These are phyloP conservation scores for Chlamydomonas schloesseri DNA, from an alignment of 139 green algal genomes.

Conservation along the genomic window DNA sequence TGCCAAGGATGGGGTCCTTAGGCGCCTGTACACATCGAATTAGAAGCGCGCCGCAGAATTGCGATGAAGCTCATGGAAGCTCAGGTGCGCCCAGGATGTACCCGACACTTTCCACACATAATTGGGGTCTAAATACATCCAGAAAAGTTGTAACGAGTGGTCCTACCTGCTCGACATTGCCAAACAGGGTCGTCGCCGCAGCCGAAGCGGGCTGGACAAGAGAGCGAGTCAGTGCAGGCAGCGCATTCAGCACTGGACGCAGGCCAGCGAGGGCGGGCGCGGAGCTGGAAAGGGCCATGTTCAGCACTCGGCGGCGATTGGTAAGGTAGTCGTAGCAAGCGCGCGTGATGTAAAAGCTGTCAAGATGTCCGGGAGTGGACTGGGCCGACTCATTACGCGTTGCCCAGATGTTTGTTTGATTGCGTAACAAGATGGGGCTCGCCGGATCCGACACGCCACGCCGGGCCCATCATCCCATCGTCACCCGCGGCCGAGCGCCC, in stretches of 20 bases:
- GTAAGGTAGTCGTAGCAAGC: no score
- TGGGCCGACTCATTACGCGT: no score
- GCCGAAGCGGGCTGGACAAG: not conserved
- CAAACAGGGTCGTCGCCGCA: not conserved
- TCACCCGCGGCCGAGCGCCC: no score
- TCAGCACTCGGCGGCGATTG: no score
- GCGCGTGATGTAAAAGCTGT: no score
- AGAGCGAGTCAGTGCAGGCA: not conserved
- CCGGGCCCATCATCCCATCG: no score
- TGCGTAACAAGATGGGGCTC: no score
- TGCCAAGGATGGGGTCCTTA: conserved; percentile 77
- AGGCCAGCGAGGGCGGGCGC: no score
- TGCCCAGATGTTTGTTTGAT: no score
- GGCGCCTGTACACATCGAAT: not conserved
- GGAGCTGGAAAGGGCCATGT: no score
- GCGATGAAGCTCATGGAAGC: not conserved
- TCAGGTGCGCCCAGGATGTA: not conserved
- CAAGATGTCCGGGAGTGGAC: no score
- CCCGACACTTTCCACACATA: not conserved
- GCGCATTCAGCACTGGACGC: not conserved
- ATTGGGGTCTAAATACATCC: not conserved
- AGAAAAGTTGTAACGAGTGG: not conserved
- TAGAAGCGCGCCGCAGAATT: not conserved
- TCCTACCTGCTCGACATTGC: not conserved
- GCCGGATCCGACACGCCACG: no score